Conservation (phyloP, 2,329 filamentous ascomycete genomes). For the Ambrosiella xylebori region DNA sequence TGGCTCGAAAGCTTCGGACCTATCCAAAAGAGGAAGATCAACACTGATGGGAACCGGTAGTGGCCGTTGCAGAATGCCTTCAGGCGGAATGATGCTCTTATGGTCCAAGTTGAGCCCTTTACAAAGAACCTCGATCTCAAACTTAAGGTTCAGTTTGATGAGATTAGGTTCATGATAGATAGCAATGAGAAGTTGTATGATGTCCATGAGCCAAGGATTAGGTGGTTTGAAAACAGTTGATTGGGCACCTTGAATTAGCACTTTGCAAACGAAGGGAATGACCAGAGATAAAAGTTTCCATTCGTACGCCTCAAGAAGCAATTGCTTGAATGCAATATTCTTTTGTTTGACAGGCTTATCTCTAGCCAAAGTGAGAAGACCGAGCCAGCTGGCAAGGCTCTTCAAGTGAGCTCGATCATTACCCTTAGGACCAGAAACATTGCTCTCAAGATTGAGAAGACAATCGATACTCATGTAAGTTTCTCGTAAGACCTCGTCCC, state of each 20-base stretch:
- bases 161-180: slow-evolving; percentile 67
- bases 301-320: slow-evolving; percentile 84
- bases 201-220: slow-evolving; percentile 97
- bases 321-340: slow-evolving; percentile 92
- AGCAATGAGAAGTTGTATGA: slow-evolving; percentile 77
- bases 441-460: slow-evolving; percentile 78
- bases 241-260: slow-evolving; percentile 64
- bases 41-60: slow-evolving; percentile 22
- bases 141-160: slow-evolving; percentile 95
- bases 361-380: slow-evolving; percentile 77
- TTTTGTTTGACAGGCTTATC: slow-evolving; percentile 92
- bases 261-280: slow-evolving; percentile 96
- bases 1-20: slow-evolving; percentile 67
- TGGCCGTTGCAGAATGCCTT: slow-evolving; percentile 64
- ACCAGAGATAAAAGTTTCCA: slow-evolving; percentile 81
- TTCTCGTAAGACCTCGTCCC: slow-evolving; percentile 79
- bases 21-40: slow-evolving; percentile 48
- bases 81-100: slow-evolving; percentile 75
- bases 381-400: slow-evolving; percentile 86
- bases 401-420: slow-evolving; percentile 75
- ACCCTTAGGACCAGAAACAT: slow-evolving; percentile 32
- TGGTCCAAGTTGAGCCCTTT: slow-evolving; percentile 84
- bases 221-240: slow-evolving; percentile 86
- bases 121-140: slow-evolving; percentile 95
- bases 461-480: slow-evolving; percentile 75